phyloP scores from a whole-genome alignment of 176 grass and related monocot genomes.

The Phragmites australis region DNA sequence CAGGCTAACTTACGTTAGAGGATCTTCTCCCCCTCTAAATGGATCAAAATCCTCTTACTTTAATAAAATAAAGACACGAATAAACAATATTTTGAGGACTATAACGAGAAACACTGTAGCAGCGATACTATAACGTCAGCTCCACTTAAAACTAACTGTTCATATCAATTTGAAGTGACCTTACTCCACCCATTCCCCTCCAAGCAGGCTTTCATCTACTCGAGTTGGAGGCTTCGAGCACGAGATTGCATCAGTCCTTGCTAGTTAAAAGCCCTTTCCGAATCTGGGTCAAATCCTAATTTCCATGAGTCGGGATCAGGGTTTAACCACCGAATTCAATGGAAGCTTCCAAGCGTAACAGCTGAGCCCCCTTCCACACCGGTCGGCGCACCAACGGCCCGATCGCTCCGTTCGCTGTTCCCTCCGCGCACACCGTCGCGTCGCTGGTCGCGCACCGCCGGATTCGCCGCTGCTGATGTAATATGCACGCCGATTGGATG shows the following conservation, averaged over 20 bases:
- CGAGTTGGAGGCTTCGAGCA: neutral
- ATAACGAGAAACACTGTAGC: too few species aligned
- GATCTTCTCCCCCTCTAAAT: too few species aligned
- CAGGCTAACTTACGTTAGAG: too few species aligned
- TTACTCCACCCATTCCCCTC: too few species aligned
- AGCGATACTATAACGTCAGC: too few species aligned
- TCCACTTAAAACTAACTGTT: too few species aligned
- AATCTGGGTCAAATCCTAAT: neutral
- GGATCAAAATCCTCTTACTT: too few species aligned
- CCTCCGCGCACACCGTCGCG: neutral
- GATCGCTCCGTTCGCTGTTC: too few species aligned
- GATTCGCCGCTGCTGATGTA: slow-evolving; percentile 5
- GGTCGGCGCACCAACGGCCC: neutral
- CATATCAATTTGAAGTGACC: too few species aligned
- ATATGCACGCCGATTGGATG: slow-evolving; percentile 60
- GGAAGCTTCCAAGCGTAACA: slow-evolving; percentile 1
- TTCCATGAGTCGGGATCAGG: neutral
- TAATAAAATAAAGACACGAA: too few species aligned
- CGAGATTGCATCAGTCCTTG: neutral
- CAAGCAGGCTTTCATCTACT: neutral
- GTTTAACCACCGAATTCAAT: slow-evolving; percentile 12
- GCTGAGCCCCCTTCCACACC: slow-evolving; percentile 6
- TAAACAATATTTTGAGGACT: too few species aligned
- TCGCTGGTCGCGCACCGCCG: neutral
- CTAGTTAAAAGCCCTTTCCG: neutral